phyloP scores from a whole-genome alignment of 352 stramenopile species.

The Lagenidium sp. region DNA sequence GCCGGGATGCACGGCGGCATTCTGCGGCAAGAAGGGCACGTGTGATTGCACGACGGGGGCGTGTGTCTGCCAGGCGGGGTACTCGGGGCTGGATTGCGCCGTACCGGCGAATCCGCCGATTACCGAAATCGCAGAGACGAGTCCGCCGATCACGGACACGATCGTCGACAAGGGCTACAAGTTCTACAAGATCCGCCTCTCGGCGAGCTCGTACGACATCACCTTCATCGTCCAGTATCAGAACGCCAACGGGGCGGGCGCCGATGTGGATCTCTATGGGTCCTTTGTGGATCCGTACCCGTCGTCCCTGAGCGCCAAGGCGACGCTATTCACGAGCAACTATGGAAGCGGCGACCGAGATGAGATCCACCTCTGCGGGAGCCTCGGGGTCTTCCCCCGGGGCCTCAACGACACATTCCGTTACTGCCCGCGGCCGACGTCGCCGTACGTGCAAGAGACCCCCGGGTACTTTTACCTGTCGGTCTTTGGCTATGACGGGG shows the following conservation, averaged over 20 bases:
- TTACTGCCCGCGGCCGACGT: constrained; percentile 38
- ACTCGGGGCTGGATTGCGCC: constrained; percentile 30
- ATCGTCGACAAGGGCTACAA: constrained; percentile 46
- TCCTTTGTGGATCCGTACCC: constrained; percentile 60
- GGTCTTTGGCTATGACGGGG: constrained; percentile 41
- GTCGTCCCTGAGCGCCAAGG: constrained; percentile 34
- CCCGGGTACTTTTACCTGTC: constrained; percentile 67
- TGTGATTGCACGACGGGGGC: constrained; percentile 61
- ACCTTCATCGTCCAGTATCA: constrained; percentile 44
- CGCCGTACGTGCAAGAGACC: constrained; percentile 38
- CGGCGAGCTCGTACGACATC: constrained; percentile 56
- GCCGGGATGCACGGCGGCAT: constrained; percentile 36
- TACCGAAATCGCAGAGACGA: constrained; percentile 17
- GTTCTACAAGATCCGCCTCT: constrained; percentile 60
- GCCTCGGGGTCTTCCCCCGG: constrained; percentile 49
- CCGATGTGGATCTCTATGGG: constrained; percentile 61
- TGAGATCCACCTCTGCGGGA: constrained; percentile 62
- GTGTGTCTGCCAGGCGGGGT: constrained; percentile 37
- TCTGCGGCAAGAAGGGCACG: constrained; percentile 25
- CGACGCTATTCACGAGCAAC: constrained; percentile 45
- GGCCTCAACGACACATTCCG: constrained; percentile 46
- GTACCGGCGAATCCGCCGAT: constrained; percentile 11
- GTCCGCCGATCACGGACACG: constrained; percentile 9
- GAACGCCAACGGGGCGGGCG: constrained; percentile 6
- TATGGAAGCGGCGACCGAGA: constrained; percentile 24